phyloP scores from a whole-genome alignment of 2,329 filamentous ascomycete genomes.

The Talaromyces pinophilus region DNA sequence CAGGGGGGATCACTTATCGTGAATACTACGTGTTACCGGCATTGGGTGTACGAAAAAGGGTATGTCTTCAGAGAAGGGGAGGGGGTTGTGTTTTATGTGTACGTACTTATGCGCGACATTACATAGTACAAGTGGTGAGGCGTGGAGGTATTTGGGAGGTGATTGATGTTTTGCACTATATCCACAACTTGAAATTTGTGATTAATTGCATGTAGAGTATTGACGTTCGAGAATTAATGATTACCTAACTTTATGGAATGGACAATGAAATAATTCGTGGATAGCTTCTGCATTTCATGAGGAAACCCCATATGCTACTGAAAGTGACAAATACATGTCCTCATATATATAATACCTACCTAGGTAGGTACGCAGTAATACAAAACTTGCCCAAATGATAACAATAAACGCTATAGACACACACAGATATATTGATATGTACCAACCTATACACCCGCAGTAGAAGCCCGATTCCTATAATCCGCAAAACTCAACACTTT shows the following conservation, averaged over 20 bases:
- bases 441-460: slow-evolving; percentile 33
- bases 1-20: no score
- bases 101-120: background rate
- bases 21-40: background rate
- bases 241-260: no score
- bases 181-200: no score
- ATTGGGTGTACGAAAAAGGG: background rate
- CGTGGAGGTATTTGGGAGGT: background rate
- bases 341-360: background rate
- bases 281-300: no score
- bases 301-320: background rate
- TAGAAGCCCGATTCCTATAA: slow-evolving; percentile 37
- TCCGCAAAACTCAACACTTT: slow-evolving; percentile 45
- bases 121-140: no score
- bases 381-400: background rate
- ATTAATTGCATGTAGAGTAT: no score
- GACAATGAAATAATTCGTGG: no score
- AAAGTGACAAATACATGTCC: background rate
- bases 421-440: background rate
- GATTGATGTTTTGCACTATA: background rate
- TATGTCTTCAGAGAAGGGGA: background rate
- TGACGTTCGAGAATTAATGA: no score
- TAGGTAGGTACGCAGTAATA: background rate
- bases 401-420: background rate
- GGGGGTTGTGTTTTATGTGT: background rate